These are phyloP conservation scores for Citrus trifoliata DNA, from an alignment of 345 rosid genomes.

Conservation along the genomic window DNA sequence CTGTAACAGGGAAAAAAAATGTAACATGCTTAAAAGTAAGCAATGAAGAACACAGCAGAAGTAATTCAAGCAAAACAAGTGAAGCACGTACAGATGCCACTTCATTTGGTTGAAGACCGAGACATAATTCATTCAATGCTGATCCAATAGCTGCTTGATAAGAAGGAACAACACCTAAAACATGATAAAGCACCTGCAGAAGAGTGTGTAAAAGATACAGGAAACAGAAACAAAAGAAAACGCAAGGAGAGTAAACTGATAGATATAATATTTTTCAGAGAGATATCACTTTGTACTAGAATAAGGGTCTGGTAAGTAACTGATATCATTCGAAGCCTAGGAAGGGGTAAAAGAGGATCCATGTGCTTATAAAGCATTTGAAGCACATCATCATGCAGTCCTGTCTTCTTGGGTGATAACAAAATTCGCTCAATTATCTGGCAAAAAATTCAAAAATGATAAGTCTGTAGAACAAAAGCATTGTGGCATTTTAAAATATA, in stretches of 20 bases:
- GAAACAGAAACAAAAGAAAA: constrained; percentile 2
- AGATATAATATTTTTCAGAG: background rate
- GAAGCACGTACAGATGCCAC: constrained; percentile 64
- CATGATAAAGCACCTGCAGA: constrained; percentile 87
- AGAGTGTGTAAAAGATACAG: constrained; percentile 14
- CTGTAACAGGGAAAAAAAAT: constrained; percentile 36
- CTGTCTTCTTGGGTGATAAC: constrained; percentile 69
- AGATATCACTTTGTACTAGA: background rate
- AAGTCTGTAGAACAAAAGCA: constrained; percentile 12
- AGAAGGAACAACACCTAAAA: constrained; percentile 79
- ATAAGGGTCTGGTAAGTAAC: constrained; percentile 39
- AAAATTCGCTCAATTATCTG: constrained; percentile 93
- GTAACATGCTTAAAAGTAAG: constrained; percentile 8
- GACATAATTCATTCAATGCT: constrained; percentile 91
- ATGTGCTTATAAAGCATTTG: constrained; percentile 77
- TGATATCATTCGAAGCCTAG: constrained; percentile 90
- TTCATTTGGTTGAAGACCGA: constrained; percentile 84
- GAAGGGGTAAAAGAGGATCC: constrained; percentile 92
- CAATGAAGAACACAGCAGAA: background rate
- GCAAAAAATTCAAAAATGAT: constrained; percentile 14
- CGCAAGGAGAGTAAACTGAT: background rate
- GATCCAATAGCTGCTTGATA: constrained; percentile 81
- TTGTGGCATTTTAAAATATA: background rate
- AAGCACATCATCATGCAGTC: constrained; percentile 83
- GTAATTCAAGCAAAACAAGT: background rate